These are phyloP conservation scores for Podaxis pistillaris DNA, from an alignment of 768 basidiomycete species.

Conservation along the genomic window DNA sequence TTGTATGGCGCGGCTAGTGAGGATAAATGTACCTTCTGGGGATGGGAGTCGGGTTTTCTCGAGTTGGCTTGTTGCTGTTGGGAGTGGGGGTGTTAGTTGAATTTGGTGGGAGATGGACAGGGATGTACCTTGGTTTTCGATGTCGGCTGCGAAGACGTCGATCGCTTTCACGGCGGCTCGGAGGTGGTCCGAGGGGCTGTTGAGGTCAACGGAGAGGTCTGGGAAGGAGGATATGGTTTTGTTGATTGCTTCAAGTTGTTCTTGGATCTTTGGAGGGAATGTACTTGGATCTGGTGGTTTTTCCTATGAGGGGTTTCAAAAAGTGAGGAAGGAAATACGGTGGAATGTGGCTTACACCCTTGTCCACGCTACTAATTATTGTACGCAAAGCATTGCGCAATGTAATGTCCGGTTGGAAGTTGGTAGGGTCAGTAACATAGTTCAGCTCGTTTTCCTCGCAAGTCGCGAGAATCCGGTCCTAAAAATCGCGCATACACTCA, in stretches of 20 bases:
- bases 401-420: slow-evolving; percentile 72
- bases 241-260: slow-evolving; percentile 33
- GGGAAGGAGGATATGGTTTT: slow-evolving; percentile 27
- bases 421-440: slow-evolving; percentile 69
- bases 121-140: slow-evolving; percentile 45
- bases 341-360: slow-evolving; percentile 1
- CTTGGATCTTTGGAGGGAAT: slow-evolving; percentile 29
- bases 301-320: slow-evolving; percentile 9
- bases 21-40: slow-evolving; percentile 47
- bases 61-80: slow-evolving; percentile 35
- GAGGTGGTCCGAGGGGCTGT: slow-evolving; percentile 35
- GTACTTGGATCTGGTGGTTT: slow-evolving; percentile 9
- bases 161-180: slow-evolving; percentile 36
- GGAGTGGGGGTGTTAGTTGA: slow-evolving; percentile 27
- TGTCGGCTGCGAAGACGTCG: slow-evolving; percentile 31
- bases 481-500: background rate
- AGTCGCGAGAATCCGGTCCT: slow-evolving; percentile 82
- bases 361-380: background rate
- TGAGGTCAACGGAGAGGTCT: slow-evolving; percentile 26
- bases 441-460: slow-evolving; percentile 60
- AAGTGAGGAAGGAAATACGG: background rate
- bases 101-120: background rate
- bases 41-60: slow-evolving; percentile 37
- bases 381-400: slow-evolving; percentile 52
- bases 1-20: slow-evolving; percentile 36